Evolutionary conservation across 352 stramenopile genomes (phyloP), one percentile per base, ranked within the genome.

Genomic region (Phytophthora palmivora): DNA sequence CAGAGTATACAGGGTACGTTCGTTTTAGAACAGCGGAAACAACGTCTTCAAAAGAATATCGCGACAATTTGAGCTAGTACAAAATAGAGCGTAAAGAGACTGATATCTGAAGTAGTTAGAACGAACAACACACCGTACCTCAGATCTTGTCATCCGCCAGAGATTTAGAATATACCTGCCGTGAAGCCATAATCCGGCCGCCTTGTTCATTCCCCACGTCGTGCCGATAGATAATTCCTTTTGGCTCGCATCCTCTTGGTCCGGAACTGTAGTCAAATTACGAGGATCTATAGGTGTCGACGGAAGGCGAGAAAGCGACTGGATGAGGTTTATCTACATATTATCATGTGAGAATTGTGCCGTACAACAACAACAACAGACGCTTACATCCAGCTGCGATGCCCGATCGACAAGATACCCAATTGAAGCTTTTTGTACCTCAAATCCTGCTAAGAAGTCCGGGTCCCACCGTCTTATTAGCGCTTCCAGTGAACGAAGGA

Each of bases 91-190:
- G 19, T 34, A n/a, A 45, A 33, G 21, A 46, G 0, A 7, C 3
- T 43, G 6, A 42, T 16, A 55, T 19, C 12, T 18, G 9, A n/a
- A n/a, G 16, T 43, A 45, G 18, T 6, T 42, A 12, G 12, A 50
- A 22, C 15, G 30, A 52, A 26, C 16, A 38, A 2, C n/a, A 18
- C 14, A 16, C 4, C 22, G 18, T 64, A 95, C 84, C 76, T 96
- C 87, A 15, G 87, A 96, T 33, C 85, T 76, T 16, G 84, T 76
- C 57, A 94, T 88, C 43, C 92, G 79, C 94, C 94, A 98, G n/a
- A 97, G 58, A 69, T 98, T 98, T 2, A 98, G 60, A 43, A 98
- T 82, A 48, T 94, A 89, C 11, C 94, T 79, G 0, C 93, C 93
- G 37, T 94, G 85, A 33, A 98, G 74, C 88, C 89, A 98, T 32